A percentile compares a stretch with the other conserved stretches of the same genome.
phyloP scores from a whole-genome alignment of 345 rosid species.

The Lepidium sativum region DNA sequence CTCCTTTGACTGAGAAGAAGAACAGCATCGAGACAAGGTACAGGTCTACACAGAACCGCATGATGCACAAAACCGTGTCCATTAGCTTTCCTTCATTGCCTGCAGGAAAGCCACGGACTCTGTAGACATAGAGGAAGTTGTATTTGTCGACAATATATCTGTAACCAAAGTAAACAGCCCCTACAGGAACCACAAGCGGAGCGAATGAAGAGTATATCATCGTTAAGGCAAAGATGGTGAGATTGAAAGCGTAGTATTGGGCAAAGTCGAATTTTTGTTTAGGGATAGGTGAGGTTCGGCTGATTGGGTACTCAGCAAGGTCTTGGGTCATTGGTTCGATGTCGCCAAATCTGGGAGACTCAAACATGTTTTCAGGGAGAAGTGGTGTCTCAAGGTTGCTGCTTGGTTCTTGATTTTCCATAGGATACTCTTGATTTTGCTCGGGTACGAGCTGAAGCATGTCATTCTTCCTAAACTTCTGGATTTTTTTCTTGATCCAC shows the following conservation, averaged over 20 bases:
- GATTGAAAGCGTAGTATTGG: slow-evolving; percentile 88
- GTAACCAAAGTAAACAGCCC: slow-evolving; percentile 88
- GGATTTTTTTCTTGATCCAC: slow-evolving; percentile 89
- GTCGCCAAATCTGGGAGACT: slow-evolving; percentile 46
- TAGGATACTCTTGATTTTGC: slow-evolving; percentile 66
- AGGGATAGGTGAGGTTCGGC: slow-evolving; percentile 81
- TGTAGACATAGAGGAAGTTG: slow-evolving; percentile 85
- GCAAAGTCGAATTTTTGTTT: slow-evolving; percentile 96
- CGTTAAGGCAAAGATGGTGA: slow-evolving; percentile 88
- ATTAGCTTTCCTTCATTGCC: slow-evolving; percentile 96
- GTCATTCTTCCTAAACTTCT: slow-evolving; percentile 82
- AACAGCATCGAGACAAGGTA: slow-evolving; percentile 77
- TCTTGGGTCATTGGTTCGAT: slow-evolving; percentile 52
- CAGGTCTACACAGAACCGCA: slow-evolving; percentile 86
- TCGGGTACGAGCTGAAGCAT: slow-evolving; percentile 97
- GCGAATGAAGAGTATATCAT: slow-evolving; percentile 89
- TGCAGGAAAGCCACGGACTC: slow-evolving; percentile 94
- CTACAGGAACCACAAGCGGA: slow-evolving; percentile 92
- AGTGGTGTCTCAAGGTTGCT: slow-evolving; percentile 67
- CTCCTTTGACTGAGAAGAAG: slow-evolving; percentile 88
- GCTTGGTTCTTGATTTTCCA: slow-evolving; percentile 54
- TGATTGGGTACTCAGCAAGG: slow-evolving; percentile 74
- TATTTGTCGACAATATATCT: slow-evolving; percentile 93
- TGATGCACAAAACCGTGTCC: slow-evolving; percentile 79
- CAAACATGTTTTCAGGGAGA: slow-evolving; percentile 50